Evolutionary conservation across 257 asterid species (phyloP).

Genomic region (Petunia axillaris): DNA sequence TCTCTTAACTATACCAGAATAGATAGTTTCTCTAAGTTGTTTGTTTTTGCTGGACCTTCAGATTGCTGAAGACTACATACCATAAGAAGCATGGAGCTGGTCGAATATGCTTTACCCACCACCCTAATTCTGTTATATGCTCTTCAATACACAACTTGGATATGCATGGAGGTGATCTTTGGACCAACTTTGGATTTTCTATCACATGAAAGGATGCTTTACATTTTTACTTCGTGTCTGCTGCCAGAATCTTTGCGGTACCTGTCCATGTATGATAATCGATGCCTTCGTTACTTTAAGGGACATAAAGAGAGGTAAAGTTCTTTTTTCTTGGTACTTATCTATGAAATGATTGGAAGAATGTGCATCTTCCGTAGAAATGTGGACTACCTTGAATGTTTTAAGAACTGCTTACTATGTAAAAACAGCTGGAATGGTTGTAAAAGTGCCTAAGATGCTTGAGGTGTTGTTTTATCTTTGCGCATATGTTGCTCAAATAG

Average conservation of each 20-base stretch:
- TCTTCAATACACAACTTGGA: conserved; percentile 74
- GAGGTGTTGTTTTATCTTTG: not conserved
- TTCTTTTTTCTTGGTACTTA: not conserved
- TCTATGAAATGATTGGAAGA: not conserved
- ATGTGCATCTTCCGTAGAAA: conserved; percentile 6
- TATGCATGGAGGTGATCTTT: conserved; percentile 59
- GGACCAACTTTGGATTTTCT: conserved; percentile 20
- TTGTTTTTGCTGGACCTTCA: conserved; percentile 36
- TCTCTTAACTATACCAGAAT: not conserved
- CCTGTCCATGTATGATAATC: conserved; percentile 89
- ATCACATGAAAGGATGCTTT: conserved; percentile 33
- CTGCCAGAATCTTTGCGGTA: conserved; percentile 76
- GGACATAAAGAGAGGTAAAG: conserved; percentile 89
- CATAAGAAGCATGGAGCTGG: conserved; percentile 95
- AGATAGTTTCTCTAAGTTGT: conserved; percentile 23
- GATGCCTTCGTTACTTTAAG: conserved; percentile 93
- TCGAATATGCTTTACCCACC: conserved; percentile 87
- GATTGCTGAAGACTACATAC: conserved; percentile 84
- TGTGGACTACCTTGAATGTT: not conserved
- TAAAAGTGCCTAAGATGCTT: conserved; percentile 3
- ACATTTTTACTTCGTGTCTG: conserved; percentile 29
- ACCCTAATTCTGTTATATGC: conserved; percentile 83
- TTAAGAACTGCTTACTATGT: not conserved
- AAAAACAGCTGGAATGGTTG: not conserved
- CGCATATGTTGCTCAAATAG: not conserved